A percentile compares a stretch with the other conserved stretches of the same genome.
phyloP scores from a whole-genome alignment of 2,329 filamentous ascomycete species.

The Blumeria graminis region DNA sequence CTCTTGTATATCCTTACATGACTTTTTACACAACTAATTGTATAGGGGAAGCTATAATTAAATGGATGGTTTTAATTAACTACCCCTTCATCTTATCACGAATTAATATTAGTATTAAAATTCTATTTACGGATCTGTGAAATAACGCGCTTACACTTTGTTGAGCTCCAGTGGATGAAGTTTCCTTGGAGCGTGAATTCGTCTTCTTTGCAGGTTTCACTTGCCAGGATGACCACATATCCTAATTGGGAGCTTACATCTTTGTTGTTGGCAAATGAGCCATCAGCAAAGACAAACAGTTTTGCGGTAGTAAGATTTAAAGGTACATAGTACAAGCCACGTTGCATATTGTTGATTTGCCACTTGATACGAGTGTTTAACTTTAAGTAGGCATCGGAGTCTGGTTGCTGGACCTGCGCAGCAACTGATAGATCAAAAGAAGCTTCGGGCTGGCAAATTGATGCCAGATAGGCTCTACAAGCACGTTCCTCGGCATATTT shows the following conservation, averaged over 20 bases:
- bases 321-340: neutral
- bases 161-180: neutral
- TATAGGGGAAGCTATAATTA: no score
- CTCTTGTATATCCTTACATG: no score
- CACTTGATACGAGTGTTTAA: no score
- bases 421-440: neutral
- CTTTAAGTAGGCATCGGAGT: neutral
- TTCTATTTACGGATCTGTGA: no score
- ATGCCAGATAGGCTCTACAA: neutral
- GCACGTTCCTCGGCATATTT: neutral
- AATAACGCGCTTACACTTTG: no score
- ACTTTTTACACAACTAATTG: no score
- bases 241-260: neutral
- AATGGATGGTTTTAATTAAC: no score
- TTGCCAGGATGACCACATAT: neutral
- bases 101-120: no score
- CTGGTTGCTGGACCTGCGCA: neutral
- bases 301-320: neutral
- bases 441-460: neutral
- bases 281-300: slow-evolving; percentile 1
- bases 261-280: neutral
- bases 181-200: neutral
- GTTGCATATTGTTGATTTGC: neutral
- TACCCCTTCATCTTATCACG: no score
- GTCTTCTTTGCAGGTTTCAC: neutral